Conservation (phyloP, 2,329 filamentous ascomycete genomes). For the Cercospora brassicicola region DNA sequence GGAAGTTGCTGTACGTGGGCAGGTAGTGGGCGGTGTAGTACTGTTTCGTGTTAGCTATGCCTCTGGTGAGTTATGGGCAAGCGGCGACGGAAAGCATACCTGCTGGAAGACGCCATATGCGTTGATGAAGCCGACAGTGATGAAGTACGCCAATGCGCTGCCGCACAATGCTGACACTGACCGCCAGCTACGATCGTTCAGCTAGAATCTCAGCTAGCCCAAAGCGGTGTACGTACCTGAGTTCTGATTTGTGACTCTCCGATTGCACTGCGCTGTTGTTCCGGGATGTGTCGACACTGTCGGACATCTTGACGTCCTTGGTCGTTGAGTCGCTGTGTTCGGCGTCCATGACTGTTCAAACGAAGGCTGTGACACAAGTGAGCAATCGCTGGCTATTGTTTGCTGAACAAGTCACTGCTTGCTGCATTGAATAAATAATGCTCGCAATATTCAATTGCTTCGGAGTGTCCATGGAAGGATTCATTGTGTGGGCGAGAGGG, state of each 20-base stretch:
- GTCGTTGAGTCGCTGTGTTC: not conserved
- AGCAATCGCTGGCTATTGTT: not conserved
- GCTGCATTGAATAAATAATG: not conserved
- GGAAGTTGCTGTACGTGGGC: conserved; percentile 24
- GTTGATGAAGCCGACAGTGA: conserved; percentile 33
- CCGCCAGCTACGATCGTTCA: conserved; percentile 8
- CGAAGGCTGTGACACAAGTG: not conserved
- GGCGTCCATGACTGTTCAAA: not conserved
- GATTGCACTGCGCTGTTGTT: not conserved
- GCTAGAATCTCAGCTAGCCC: too few species aligned
- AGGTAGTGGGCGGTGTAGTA: conserved; percentile 31
- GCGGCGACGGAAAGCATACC: not conserved
- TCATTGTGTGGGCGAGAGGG: not conserved
- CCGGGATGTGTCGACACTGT: not conserved
- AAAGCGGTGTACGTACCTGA: not conserved
- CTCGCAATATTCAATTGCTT: not conserved
- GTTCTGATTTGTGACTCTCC: not conserved
- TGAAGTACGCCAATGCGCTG: conserved; percentile 27
- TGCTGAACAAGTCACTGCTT: not conserved
- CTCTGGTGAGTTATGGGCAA: not conserved
- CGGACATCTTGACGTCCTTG: not conserved
- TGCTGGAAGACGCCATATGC: conserved; percentile 31
- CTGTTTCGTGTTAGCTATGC: conserved; percentile 10
- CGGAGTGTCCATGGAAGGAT: not conserved
- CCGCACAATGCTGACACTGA: conserved; percentile 25